Evolutionary conservation across 768 basidiomycete genomes (phyloP), one percentile per base, ranked within the genome.

Genomic region (Gymnopilus dilepis): DNA sequence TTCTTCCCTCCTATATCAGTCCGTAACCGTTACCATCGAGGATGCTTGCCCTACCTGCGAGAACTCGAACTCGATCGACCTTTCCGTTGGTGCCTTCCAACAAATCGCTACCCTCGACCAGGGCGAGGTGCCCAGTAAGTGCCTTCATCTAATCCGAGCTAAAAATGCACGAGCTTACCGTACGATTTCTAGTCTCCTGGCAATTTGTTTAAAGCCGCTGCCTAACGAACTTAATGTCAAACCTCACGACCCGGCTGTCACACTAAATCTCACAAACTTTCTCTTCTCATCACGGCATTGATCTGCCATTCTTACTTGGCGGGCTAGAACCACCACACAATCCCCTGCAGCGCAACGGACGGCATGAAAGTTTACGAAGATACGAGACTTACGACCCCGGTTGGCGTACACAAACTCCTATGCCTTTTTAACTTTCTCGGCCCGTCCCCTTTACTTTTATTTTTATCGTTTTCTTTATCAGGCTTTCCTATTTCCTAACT

Each of bases 21-120:
- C 73, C n/a, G 82, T 91, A 60, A 79, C 73, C 3, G 93, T 87
- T 45, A 82, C 79, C 24, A 80, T 97, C 64, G 91, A 84, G 12
- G 94, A 95, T 66, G 87, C 82, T 37, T 97, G 94, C 81, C 93
- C 94, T 24, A 89, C 88, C 19, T 97, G 94, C 77, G 53, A 69
- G 0, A 86, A 84, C 67, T 33, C 34, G 28, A 82, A 89, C 73
- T 91, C 88, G 15, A 86, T 97, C 70, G 91, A 93, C 68, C 78
- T 92, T 42, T 92, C 91, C n/a, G 57, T 66, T 52, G 86, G 69
- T 56, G 90, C 91, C 45, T 95, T 96, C 84, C 30, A 74, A 24
- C 66, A 72, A 15, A 82, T 96, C 59, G 85, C 84, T 47, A 57
- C 73, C 48, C 69, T 78, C 42, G 68, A 67, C 6, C 70, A 80